Percentiles rank a stretch among this genome's conserved stretches.
Evolutionary conservation across 2,329 filamentous ascomycete species (phyloP).

Genomic region (Huntiella abstrusa): DNA sequence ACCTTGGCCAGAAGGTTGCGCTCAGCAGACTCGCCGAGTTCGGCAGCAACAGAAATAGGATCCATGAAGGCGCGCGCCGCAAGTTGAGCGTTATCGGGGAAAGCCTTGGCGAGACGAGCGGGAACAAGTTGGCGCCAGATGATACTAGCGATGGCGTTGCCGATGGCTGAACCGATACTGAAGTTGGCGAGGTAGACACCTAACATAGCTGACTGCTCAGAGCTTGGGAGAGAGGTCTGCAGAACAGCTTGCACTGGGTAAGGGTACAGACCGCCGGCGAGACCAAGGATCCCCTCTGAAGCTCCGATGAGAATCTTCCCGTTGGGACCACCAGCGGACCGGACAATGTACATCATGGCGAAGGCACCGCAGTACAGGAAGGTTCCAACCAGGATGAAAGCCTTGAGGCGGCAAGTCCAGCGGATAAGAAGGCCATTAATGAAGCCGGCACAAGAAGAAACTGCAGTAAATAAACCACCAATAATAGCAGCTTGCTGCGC

Average conservation of each 20-base stretch:
- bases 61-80: constrained; percentile 19
- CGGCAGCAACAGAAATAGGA: constrained; percentile 15
- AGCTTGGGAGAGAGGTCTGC: constrained; percentile 24
- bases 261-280: constrained; percentile 43
- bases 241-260: constrained; percentile 28
- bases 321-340: constrained; percentile 27
- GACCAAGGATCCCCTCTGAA: constrained; percentile 39
- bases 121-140: constrained; percentile 43
- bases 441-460: constrained; percentile 37
- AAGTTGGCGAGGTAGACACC: constrained; percentile 43
- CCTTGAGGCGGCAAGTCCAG: constrained; percentile 38
- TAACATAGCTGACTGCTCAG: constrained; percentile 43
- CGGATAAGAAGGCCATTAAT: constrained; percentile 37
- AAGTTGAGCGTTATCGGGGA: constrained; percentile 19
- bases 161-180: constrained; percentile 41
- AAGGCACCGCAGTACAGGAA: constrained; percentile 43
- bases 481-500: constrained; percentile 37
- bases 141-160: constrained; percentile 39
- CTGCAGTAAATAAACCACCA: constrained; percentile 36
- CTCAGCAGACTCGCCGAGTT: too few species aligned
- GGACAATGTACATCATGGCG: constrained; percentile 42
- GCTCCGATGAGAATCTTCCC: constrained; percentile 17
- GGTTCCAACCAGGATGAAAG: constrained; percentile 43
- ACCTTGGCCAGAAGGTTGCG: too few species aligned
- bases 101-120: constrained; percentile 12